A percentile compares a stretch with the other conserved stretches of the same genome.
Conservation (phyloP, 169 alveolate genomes). For the Theileria parva region DNA sequence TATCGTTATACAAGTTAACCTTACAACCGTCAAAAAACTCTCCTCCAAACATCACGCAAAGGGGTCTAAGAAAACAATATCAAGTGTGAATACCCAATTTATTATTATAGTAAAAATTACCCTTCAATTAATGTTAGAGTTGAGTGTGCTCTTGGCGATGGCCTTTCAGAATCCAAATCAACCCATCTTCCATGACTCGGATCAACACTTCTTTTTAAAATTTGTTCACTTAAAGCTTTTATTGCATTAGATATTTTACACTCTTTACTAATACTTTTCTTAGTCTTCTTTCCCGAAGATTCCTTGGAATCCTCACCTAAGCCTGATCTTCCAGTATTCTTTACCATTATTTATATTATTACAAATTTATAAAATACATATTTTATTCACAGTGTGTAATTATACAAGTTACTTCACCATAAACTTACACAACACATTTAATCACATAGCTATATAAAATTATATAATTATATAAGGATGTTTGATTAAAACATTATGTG, state of each 20-base stretch:
- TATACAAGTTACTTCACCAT: not conserved
- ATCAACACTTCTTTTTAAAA: slow-evolving; percentile 1
- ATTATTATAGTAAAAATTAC: slow-evolving; percentile 15
- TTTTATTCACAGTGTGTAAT: not conserved
- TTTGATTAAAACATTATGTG: not conserved
- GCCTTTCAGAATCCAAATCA: slow-evolving; percentile 42
- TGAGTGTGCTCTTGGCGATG: slow-evolving; percentile 77
- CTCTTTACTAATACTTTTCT: slow-evolving; percentile 23
- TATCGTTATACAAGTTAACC: slow-evolving; percentile 80
- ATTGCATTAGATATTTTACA: slow-evolving; percentile 13
- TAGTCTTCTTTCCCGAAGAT: not conserved
- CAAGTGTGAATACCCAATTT: not conserved
- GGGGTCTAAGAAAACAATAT: slow-evolving; percentile 58
- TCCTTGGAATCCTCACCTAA: not conserved
- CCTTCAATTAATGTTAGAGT: slow-evolving; percentile 70
- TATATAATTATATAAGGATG: not conserved
- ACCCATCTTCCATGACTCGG: slow-evolving; percentile 40
- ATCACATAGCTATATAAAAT: not conserved
- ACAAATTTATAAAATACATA: not conserved
- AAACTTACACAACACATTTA: not conserved
- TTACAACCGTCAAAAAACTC: slow-evolving; percentile 84
- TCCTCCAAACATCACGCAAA: slow-evolving; percentile 86
- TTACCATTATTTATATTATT: not conserved
- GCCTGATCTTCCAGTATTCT: not conserved
- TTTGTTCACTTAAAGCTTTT: slow-evolving; percentile 22